These are phyloP conservation scores for Hypomontagnella monticulosa DNA, from an alignment of 495 filamentous ascomycete species.

Conservation along the genomic window DNA sequence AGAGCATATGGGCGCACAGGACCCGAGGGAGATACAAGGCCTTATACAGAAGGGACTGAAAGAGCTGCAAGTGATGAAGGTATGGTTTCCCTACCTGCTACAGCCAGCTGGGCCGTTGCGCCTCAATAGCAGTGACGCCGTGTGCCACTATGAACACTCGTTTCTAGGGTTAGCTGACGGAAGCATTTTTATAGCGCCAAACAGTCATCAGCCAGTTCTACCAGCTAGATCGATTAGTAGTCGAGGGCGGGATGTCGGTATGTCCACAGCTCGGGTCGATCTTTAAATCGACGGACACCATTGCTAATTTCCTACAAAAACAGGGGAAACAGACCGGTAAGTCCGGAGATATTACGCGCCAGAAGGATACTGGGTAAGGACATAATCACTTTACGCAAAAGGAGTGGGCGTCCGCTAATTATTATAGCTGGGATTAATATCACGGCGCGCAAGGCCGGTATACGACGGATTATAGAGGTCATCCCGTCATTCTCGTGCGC, in stretches of 20 bases:
- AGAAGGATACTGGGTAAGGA: constrained; percentile 83
- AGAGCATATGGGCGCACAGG: constrained; percentile 75
- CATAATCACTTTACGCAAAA: not conserved
- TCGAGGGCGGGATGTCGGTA: constrained; percentile 80
- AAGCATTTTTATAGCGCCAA: constrained; percentile 74
- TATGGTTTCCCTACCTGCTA: constrained; percentile 52
- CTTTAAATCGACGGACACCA: not conserved
- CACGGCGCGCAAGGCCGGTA: not conserved
- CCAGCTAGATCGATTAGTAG: constrained; percentile 89
- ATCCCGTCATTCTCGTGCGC: not conserved
- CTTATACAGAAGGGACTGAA: constrained; percentile 88
- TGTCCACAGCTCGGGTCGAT: constrained; percentile 20
- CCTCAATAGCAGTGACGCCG: not conserved
- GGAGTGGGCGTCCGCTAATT: not conserved
- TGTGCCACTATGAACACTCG: not conserved
- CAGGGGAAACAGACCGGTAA: constrained; percentile 80
- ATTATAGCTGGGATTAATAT: constrained; percentile 34
- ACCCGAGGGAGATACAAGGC: constrained; percentile 80
- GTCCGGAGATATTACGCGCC: constrained; percentile 74
- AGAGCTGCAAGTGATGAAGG: constrained; percentile 92
- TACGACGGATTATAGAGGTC: not conserved
- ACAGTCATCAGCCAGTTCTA: constrained; percentile 95
- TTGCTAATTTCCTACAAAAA: constrained; percentile 26
- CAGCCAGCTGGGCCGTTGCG: not conserved
- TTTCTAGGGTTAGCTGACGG: constrained; percentile 17